These are phyloP conservation scores for Monosporascus sp. DNA, from an alignment of 2,329 filamentous ascomycete species.

Conservation along the genomic window DNA sequence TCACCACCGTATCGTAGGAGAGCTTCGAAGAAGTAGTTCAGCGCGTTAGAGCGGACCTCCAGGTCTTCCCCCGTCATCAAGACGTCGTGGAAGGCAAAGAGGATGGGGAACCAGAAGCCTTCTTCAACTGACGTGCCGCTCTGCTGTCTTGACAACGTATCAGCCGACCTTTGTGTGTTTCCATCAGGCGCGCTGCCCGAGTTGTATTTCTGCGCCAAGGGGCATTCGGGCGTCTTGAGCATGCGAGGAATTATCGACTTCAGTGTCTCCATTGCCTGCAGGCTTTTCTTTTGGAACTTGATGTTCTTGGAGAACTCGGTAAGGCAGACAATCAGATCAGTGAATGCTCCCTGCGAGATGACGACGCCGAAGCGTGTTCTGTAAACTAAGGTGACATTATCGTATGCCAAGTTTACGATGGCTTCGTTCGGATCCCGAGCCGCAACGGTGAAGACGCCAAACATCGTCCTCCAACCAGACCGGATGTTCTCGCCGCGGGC, in stretches of 20 bases:
- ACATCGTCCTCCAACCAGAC: conserved; percentile 99
- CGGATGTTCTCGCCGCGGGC: conserved; percentile 93
- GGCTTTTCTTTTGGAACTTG: conserved; percentile 96
- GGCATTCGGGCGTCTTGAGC: conserved; percentile 93
- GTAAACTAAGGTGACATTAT: conserved; percentile 94
- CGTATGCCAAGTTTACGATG: conserved; percentile 94
- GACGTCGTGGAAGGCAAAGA: conserved; percentile 98
- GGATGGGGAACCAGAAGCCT: conserved; percentile 96
- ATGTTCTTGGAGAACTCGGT: conserved; percentile 99
- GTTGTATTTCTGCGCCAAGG: conserved; percentile 63
- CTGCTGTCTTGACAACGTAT: conserved; percentile 48
- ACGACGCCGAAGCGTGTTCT: conserved; percentile 93
- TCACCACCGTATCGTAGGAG: conserved; percentile 84
- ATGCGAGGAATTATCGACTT: conserved; percentile 93
- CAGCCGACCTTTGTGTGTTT: conserved; percentile 34
- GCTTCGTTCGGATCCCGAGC: conserved; percentile 89
- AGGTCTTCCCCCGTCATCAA: conserved; percentile 98
- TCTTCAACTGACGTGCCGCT: conserved; percentile 87
- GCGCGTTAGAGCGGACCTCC: conserved; percentile 83
- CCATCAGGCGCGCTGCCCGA: conserved; percentile 28
- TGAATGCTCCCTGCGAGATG: conserved; percentile 93
- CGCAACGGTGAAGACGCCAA: conserved; percentile 95
- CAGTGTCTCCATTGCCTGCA: conserved; percentile 90
- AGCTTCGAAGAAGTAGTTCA: conserved; percentile 96
- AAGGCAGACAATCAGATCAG: conserved; percentile 90